A percentile compares a stretch with the other conserved stretches of the same genome.
These are phyloP conservation scores for Wickerhamomyces sp. DNA, from an alignment of 1,139 yeast genomes.

Conservation along the genomic window DNA sequence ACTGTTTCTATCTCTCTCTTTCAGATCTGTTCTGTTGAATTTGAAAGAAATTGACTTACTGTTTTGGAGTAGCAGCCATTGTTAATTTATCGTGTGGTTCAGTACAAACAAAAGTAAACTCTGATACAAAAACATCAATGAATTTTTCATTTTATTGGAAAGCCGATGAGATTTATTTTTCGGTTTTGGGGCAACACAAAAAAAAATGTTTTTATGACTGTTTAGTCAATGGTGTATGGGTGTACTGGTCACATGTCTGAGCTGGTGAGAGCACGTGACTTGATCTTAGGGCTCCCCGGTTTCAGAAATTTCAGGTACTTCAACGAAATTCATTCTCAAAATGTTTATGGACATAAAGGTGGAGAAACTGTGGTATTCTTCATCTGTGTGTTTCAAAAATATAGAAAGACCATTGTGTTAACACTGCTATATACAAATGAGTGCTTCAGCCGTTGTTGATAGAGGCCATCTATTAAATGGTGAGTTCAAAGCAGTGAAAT, in stretches of 20 bases:
- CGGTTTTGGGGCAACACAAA: background rate
- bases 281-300: background rate
- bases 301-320: background rate
- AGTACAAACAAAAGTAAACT: too few species aligned
- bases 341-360: background rate
- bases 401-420: background rate
- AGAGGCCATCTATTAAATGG: constrained; percentile 13
- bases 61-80: constrained; percentile 29
- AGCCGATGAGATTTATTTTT: background rate
- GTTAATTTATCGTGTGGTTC: constrained; percentile 1
- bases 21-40: background rate
- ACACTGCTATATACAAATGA: constrained; percentile 3
- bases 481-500: background rate
- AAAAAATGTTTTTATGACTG: background rate
- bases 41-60: constrained; percentile 21
- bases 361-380: too few species aligned
- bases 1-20: too few species aligned
- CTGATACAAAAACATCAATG: too few species aligned
- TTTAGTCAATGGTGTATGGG: background rate
- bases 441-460: constrained; percentile 17
- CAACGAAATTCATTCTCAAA: background rate
- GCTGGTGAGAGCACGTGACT: background rate
- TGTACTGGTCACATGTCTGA: background rate
- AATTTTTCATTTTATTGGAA: background rate
- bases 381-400: background rate